phyloP scores from a whole-genome alignment of 2,329 filamentous ascomycete genomes.

The Penicillium hordei region DNA sequence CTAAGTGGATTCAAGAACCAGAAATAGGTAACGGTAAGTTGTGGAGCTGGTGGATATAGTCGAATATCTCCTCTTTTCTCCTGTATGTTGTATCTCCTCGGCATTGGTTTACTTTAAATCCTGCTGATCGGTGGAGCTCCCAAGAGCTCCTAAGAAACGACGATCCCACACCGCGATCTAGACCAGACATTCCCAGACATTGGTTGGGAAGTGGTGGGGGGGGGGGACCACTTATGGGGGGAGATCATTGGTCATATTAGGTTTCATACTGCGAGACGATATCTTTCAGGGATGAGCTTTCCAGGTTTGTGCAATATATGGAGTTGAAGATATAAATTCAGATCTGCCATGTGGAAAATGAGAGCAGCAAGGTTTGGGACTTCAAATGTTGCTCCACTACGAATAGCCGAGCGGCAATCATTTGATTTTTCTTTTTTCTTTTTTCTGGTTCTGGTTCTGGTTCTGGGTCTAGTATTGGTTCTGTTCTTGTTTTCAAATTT shows the following conservation, averaged over 20 bases:
- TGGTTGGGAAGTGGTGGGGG: background rate
- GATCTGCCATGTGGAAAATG: conserved; percentile 1
- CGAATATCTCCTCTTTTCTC: background rate
- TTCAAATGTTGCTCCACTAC: background rate
- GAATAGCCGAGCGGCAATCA: conserved; percentile 3
- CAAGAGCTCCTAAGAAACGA: background rate
- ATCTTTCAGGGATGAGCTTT: background rate
- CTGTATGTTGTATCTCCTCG: background rate
- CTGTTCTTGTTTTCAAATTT: background rate
- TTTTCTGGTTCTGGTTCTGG: background rate
- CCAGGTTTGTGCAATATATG: background rate
- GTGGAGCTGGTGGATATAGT: background rate
- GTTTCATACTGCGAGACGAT: background rate
- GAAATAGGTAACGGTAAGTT: background rate
- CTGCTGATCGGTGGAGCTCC: background rate
- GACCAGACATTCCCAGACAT: background rate
- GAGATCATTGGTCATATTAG: background rate
- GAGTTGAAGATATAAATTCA: background rate
- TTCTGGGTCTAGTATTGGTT: background rate
- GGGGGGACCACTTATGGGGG: background rate
- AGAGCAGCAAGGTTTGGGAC: background rate
- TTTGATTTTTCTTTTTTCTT: background rate
- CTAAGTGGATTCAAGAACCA: background rate
- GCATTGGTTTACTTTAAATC: background rate
- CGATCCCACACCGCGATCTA: conserved; percentile 1